A percentile compares a stretch with the other conserved stretches of the same genome.
Evolutionary conservation across 1,139 yeast species (phyloP).

Genomic region (Candida freyschussii): DNA sequence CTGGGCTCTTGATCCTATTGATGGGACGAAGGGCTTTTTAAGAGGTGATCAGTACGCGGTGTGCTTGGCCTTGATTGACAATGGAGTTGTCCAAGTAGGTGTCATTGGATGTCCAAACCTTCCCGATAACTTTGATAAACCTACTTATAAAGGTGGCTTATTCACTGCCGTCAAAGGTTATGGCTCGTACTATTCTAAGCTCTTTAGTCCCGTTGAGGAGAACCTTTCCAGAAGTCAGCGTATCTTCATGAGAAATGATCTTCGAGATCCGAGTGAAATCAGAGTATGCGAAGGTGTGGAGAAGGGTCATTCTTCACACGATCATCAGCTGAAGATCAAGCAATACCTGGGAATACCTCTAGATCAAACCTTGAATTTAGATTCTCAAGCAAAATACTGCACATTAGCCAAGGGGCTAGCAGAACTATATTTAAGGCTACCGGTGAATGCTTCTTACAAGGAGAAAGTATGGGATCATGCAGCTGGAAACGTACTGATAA

Average conservation of each 20-base stretch:
- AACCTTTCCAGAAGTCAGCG: slow-evolving; percentile 36
- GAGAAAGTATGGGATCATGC: slow-evolving; percentile 99
- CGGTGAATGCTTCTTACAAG: slow-evolving; percentile 67
- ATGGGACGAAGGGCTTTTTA: slow-evolving; percentile 94
- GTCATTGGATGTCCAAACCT: slow-evolving; percentile 96
- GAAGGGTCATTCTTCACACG: slow-evolving; percentile 91
- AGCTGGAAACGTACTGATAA: slow-evolving; percentile 81
- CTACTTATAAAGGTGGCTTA: slow-evolving; percentile 27
- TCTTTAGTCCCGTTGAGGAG: slow-evolving; percentile 30
- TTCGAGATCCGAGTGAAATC: slow-evolving; percentile 28
- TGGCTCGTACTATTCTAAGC: slow-evolving; percentile 64
- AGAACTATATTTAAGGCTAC: slow-evolving; percentile 84
- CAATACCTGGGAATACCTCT: slow-evolving; percentile 52
- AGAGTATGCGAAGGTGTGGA: slow-evolving; percentile 96
- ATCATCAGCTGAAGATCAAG: slow-evolving; percentile 77
- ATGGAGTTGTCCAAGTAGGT: slow-evolving; percentile 82
- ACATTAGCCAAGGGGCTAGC: slow-evolving; percentile 88
- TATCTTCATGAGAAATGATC: slow-evolving; percentile 41
- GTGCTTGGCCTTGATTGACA: slow-evolving; percentile 82
- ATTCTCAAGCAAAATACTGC: slow-evolving; percentile 95
- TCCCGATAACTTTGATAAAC: slow-evolving; percentile 42
- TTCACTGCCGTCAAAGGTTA: slow-evolving; percentile 71
- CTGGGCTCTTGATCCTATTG: slow-evolving; percentile 98
- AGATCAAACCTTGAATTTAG: slow-evolving; percentile 60
- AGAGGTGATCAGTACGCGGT: slow-evolving; percentile 97